These are phyloP conservation scores for Pythium apleroticum DNA, from an alignment of 352 stramenopile genomes.

Conservation along the genomic window DNA sequence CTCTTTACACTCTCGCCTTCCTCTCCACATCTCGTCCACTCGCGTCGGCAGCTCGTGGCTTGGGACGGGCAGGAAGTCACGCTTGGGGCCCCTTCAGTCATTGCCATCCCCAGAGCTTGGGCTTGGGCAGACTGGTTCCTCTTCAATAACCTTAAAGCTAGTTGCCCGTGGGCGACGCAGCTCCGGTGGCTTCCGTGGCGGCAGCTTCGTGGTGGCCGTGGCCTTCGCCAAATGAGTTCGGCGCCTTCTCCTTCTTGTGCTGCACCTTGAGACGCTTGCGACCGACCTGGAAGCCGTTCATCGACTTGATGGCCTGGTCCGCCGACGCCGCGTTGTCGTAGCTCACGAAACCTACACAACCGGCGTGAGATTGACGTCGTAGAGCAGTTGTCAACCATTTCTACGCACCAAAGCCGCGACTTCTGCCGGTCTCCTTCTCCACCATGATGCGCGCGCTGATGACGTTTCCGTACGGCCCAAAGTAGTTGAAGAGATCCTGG, in stretches of 20 bases:
- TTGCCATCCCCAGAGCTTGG: background rate
- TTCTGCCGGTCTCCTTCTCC: slow-evolving; percentile 94
- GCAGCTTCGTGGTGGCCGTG: slow-evolving; percentile 53
- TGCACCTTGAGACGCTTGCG: slow-evolving; percentile 97
- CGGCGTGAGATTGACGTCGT: background rate
- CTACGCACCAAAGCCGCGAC: slow-evolving; percentile 90
- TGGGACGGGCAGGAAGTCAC: background rate
- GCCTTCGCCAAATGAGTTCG: slow-evolving; percentile 62
- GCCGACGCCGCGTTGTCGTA: slow-evolving; percentile 93
- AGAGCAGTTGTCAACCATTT: background rate
- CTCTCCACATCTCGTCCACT: background rate
- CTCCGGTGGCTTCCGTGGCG: slow-evolving; percentile 40
- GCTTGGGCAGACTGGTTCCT: background rate
- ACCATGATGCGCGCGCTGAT: slow-evolving; percentile 97
- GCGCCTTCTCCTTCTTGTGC: slow-evolving; percentile 91
- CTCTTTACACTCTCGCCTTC: background rate
- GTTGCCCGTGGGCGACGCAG: slow-evolving; percentile 32
- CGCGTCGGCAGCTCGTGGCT: background rate
- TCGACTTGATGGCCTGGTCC: slow-evolving; percentile 92
- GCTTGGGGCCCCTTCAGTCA: background rate
- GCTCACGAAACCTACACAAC: slow-evolving; percentile 91
- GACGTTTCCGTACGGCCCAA: slow-evolving; percentile 94
- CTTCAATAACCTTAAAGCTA: slow-evolving; percentile 27
- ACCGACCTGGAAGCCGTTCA: slow-evolving; percentile 96
- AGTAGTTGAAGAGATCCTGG: slow-evolving; percentile 96